phyloP scores from a whole-genome alignment of 2,329 filamentous ascomycete genomes.

The Colletotrichum melonis region DNA sequence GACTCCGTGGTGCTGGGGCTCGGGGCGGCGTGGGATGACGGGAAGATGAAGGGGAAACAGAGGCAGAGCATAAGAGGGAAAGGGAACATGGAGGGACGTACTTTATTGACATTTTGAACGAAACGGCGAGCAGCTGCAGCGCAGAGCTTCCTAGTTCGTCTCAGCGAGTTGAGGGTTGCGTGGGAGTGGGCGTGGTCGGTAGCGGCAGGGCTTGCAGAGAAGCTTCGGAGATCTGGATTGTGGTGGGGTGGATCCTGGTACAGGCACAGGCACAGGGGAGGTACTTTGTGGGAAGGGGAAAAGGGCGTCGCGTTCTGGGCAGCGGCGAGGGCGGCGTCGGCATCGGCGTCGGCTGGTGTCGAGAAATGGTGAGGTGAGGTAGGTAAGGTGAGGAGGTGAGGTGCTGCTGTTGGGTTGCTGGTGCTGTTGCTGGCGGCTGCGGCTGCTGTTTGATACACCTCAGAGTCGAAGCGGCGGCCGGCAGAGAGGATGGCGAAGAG shows the following conservation, averaged over 20 bases:
- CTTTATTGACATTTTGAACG: constrained; percentile 63
- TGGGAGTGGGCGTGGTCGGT: constrained; percentile 36
- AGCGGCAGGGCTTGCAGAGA: constrained; percentile 38
- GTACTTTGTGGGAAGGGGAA: constrained; percentile 30
- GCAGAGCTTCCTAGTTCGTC: constrained; percentile 37
- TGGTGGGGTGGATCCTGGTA: constrained; percentile 38
- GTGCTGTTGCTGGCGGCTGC: constrained; percentile 6
- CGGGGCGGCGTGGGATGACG: constrained; percentile 22
- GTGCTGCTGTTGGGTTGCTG: constrained; percentile 20
- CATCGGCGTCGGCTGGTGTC: constrained; percentile 10
- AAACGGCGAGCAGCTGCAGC: constrained; percentile 31
- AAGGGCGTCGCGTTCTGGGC: constrained; percentile 34
- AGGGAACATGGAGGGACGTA: constrained; percentile 49
- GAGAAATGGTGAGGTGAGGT: not conserved
- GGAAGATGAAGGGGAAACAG: constrained; percentile 13
- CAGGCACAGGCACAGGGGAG: constrained; percentile 32
- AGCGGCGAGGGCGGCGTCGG: constrained; percentile 29
- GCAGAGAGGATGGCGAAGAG: constrained; percentile 14
- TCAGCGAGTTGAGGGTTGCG: constrained; percentile 37
- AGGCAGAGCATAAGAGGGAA: constrained; percentile 18
- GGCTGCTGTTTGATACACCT: constrained; percentile 24
- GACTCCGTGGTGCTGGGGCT: constrained; percentile 30
- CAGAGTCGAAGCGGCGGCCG: not conserved
- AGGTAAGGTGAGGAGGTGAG: too few species aligned
- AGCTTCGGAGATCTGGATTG: constrained; percentile 38